A percentile compares a stretch with the other conserved stretches of the same genome.
Conservation (phyloP, 768 basidiomycete species). For the Boletus vinaceobasis region DNA sequence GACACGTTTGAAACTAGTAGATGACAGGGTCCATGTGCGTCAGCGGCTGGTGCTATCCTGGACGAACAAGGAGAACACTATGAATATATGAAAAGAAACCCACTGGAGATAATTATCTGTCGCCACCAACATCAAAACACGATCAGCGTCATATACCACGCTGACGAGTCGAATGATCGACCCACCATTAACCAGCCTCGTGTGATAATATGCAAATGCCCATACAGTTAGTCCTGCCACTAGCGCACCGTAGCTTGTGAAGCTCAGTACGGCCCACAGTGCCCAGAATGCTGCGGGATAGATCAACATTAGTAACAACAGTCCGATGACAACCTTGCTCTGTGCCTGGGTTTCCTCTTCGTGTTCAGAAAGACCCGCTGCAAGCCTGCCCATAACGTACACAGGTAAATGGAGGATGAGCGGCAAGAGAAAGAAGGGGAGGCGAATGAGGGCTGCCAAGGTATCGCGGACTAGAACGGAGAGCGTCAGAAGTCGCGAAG, state of each 20-base stretch:
- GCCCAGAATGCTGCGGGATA: slow-evolving; percentile 85
- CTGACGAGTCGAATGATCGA: slow-evolving; percentile 25
- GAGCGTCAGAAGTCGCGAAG: slow-evolving; percentile 80
- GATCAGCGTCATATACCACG: slow-evolving; percentile 23
- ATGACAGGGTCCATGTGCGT: slow-evolving; percentile 15
- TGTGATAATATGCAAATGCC: slow-evolving; percentile 82
- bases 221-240: slow-evolving; percentile 68
- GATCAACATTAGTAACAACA: slow-evolving; percentile 67
- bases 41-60: slow-evolving; percentile 17
- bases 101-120: slow-evolving; percentile 78
- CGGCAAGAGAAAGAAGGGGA: slow-evolving; percentile 90
- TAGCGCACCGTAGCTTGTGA: slow-evolving; percentile 69
- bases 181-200: slow-evolving; percentile 79
- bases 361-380: slow-evolving; percentile 70
- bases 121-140: neutral
- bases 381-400: slow-evolving; percentile 76
- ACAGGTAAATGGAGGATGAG: slow-evolving; percentile 80
- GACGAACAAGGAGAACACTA: neutral
- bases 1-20: slow-evolving; percentile 72
- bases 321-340: slow-evolving; percentile 90
- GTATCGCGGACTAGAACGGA: slow-evolving; percentile 77
- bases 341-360: slow-evolving; percentile 96
- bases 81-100: slow-evolving; percentile 23
- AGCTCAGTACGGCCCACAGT: slow-evolving; percentile 81
- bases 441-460: slow-evolving; percentile 59